These are phyloP conservation scores for Achaetomium macrosporum DNA, from an alignment of 2,329 filamentous ascomycete genomes.

Conservation along the genomic window DNA sequence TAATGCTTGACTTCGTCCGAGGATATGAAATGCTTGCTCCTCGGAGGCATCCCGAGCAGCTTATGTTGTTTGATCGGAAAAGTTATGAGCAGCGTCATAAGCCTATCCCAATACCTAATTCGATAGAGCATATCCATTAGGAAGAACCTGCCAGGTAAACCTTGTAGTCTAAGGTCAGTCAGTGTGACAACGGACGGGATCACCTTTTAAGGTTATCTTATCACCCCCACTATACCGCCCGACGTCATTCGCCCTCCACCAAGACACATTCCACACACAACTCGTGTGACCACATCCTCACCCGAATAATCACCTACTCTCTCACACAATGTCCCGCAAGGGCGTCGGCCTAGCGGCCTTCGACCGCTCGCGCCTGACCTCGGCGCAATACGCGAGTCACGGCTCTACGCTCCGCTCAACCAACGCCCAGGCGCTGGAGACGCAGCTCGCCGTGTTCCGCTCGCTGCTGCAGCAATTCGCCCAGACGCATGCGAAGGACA, in stretches of 20 bases:
- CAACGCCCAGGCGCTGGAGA: slow-evolving; percentile 80
- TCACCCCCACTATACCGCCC: slow-evolving; percentile 8
- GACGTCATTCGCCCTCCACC: not conserved
- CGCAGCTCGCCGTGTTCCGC: slow-evolving; percentile 93
- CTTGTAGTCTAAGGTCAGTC: too few species aligned
- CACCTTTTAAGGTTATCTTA: too few species aligned
- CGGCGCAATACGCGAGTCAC: slow-evolving; percentile 84
- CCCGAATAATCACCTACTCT: not conserved
- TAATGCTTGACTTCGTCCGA: too few species aligned
- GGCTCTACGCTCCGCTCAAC: slow-evolving; percentile 78
- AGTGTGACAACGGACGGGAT: too few species aligned
- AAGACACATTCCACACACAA: not conserved
- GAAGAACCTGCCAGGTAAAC: too few species aligned
- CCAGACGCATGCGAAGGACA: slow-evolving; percentile 89
- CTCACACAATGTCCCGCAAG: slow-evolving; percentile 57
- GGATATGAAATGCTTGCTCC: too few species aligned
- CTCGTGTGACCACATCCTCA: not conserved
- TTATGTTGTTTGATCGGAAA: not conserved
- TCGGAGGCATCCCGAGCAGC: too few species aligned
- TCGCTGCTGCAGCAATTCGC: slow-evolving; percentile 93
- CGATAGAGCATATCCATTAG: too few species aligned
- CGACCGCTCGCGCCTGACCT: slow-evolving; percentile 75
- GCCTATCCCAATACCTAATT: too few species aligned
- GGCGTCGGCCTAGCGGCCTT: slow-evolving; percentile 89
- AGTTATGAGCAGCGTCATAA: not conserved